Evolutionary conservation across 2,329 filamentous ascomycete genomes (phyloP).

Genomic region (Pyrenophora seminiperda): DNA sequence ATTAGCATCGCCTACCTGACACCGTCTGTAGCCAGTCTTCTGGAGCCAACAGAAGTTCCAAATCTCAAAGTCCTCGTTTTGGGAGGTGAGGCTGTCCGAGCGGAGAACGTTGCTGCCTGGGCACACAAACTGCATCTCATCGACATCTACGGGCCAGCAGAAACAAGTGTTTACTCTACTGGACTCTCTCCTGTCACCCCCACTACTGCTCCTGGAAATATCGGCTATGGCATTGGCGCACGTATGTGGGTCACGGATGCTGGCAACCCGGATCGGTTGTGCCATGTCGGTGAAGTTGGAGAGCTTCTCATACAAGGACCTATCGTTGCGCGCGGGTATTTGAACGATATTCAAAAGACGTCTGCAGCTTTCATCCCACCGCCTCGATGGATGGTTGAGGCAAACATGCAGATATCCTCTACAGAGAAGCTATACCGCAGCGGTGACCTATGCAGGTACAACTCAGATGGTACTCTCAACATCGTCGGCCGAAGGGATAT

Average conservation of each 20-base stretch:
- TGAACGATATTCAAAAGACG: constrained; percentile 12
- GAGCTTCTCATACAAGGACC: constrained; percentile 15
- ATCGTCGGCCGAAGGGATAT: constrained; percentile 20
- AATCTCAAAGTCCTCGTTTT: constrained; percentile 48
- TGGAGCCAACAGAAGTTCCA: constrained; percentile 51
- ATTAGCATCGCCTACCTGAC: constrained; percentile 53
- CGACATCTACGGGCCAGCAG: background rate
- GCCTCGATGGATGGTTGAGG: background rate
- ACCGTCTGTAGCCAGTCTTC: constrained; percentile 58
- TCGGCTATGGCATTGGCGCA: background rate
- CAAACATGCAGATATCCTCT: background rate
- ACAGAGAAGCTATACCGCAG: constrained; percentile 15
- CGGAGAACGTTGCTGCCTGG: background rate
- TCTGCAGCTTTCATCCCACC: constrained; percentile 15
- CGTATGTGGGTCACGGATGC: background rate
- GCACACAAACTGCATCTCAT: background rate
- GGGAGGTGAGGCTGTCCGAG: constrained; percentile 45
- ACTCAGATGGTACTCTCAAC: constrained; percentile 12
- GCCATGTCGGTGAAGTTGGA: constrained; percentile 11
- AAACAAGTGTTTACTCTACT: background rate
- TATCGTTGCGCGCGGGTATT: constrained; percentile 7
- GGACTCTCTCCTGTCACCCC: background rate
- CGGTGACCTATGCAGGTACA: constrained; percentile 16
- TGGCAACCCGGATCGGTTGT: background rate
- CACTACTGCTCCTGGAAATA: background rate